phyloP scores from a whole-genome alignment of 352 stramenopile genomes.

The Phytophthora litchii region DNA sequence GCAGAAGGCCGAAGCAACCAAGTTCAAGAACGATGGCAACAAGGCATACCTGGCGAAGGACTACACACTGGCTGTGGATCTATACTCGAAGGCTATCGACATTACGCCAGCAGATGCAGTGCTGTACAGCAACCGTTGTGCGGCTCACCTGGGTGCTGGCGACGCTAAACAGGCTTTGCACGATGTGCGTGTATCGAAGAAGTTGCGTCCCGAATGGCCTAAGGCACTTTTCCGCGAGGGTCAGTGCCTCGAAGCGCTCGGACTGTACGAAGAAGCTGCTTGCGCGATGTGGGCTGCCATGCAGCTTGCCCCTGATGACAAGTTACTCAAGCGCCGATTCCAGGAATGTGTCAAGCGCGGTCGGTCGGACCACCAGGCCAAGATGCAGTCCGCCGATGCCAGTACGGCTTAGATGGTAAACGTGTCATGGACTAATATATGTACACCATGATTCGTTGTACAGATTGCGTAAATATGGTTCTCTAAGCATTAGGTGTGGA shows the following conservation, averaged over 20 bases:
- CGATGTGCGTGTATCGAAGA: conserved; percentile 80
- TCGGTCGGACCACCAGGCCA: conserved; percentile 61
- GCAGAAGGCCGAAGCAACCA: conserved; percentile 43
- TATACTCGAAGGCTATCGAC: conserved; percentile 71
- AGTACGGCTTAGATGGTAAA: conserved; percentile 14
- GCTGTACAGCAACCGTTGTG: conserved; percentile 87
- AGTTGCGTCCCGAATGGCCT: conserved; percentile 82
- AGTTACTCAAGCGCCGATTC: conserved; percentile 82
- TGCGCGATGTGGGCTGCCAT: conserved; percentile 78
- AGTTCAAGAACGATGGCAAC: conserved; percentile 76
- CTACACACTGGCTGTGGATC: conserved; percentile 49
- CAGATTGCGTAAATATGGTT: too few relatives aligned
- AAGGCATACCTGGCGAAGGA: conserved; percentile 73
- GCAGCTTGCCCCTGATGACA: conserved; percentile 73
- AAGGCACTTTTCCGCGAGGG: conserved; percentile 87
- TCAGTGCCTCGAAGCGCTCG: conserved; percentile 79
- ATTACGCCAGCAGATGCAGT: conserved; percentile 62
- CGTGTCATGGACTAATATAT: conserved; percentile 33
- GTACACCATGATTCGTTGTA: conserved; percentile 15
- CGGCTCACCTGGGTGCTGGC: conserved; percentile 58
- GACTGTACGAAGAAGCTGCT: conserved; percentile 76
- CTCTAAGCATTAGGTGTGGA: too few relatives aligned
- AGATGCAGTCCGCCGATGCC: conserved; percentile 30
- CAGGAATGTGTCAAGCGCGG: conserved; percentile 78
- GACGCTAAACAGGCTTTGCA: conserved; percentile 73